Evolutionary conservation across 139 green algal species (phyloP).

Genomic region (Monoraphidium neglectum): DNA sequence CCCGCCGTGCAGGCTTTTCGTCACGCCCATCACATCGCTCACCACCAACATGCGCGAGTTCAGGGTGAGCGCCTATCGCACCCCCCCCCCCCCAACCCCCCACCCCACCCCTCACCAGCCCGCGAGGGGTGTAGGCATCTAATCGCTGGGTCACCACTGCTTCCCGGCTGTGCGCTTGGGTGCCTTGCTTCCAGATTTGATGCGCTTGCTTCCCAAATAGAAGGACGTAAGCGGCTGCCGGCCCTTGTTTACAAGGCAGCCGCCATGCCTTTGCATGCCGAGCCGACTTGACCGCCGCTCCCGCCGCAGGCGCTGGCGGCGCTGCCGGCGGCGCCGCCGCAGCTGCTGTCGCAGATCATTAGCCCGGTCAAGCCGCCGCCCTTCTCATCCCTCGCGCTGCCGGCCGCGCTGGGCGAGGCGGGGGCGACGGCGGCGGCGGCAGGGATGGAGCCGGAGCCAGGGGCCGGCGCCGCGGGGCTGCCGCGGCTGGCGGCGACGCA

Average conservation of each 20-base stretch:
- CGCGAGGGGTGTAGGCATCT: not conserved
- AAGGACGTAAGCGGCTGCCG: no score
- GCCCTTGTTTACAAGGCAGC: not conserved
- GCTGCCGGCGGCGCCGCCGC: not conserved
- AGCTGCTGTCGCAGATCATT: constrained; percentile 23
- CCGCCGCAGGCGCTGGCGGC: not conserved
- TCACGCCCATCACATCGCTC: constrained; percentile 50
- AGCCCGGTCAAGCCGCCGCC: not conserved
- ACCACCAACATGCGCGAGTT: constrained; percentile 72
- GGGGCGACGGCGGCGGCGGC: not conserved
- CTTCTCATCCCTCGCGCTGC: not conserved
- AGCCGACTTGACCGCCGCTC: not conserved
- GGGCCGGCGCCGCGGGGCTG: not conserved
- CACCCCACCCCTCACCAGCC: no score
- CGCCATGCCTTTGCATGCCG: no score
- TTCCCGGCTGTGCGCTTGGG: not conserved
- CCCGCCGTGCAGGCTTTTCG: constrained; percentile 6
- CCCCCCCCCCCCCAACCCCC: no score
- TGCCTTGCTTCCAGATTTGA: not conserved
- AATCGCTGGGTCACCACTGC: not conserved
- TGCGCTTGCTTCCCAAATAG: no score
- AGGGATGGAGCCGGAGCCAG: not conserved
- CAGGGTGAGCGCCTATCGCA: constrained; percentile 33
- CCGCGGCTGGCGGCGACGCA: not conserved
- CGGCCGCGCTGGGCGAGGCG: not conserved